phyloP scores from a whole-genome alignment of 768 basidiomycete species.

The Russula foetens region DNA sequence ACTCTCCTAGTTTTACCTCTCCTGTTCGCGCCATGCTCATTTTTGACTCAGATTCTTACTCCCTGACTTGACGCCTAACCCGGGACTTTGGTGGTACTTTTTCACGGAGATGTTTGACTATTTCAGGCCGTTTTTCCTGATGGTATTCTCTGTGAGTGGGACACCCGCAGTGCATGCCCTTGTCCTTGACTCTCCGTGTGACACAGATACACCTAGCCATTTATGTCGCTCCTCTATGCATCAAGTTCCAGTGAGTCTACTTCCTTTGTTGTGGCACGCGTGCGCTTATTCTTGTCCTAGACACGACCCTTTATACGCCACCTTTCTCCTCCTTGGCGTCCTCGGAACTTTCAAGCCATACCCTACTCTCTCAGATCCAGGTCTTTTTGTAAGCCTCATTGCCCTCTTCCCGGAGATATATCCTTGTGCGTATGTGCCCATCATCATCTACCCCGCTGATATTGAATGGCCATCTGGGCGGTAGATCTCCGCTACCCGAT shows the following conservation, averaged over 20 bases:
- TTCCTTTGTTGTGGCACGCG: neutral
- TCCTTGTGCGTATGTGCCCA: conserved; percentile 52
- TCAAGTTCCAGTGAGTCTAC: conserved; percentile 73
- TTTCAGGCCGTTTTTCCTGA: conserved; percentile 90
- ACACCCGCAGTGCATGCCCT: neutral
- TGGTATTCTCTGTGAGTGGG: conserved; percentile 76
- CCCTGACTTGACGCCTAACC: conserved; percentile 87
- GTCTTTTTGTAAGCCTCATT: conserved; percentile 76
- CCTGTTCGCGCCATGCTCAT: neutral
- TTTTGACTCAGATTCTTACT: conserved; percentile 52
- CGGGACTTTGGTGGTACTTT: conserved; percentile 98
- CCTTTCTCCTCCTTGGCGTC: conserved; percentile 67
- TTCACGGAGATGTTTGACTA: conserved; percentile 99
- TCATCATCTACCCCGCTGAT: neutral
- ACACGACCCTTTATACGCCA: conserved; percentile 77
- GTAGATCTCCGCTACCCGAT: conserved; percentile 81
- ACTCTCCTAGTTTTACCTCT: conserved; percentile 23
- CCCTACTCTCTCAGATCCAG: conserved; percentile 83
- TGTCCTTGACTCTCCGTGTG: neutral
- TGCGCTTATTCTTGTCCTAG: conserved; percentile 31
- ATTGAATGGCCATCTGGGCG: neutral
- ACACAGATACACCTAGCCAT: conserved; percentile 69
- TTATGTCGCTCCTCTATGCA: conserved; percentile 76
- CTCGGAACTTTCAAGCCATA: conserved; percentile 86
- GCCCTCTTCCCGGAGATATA: conserved; percentile 77